Conservation (phyloP, 2,329 filamentous ascomycete genomes). For the Scedosporium minutisporum region DNA sequence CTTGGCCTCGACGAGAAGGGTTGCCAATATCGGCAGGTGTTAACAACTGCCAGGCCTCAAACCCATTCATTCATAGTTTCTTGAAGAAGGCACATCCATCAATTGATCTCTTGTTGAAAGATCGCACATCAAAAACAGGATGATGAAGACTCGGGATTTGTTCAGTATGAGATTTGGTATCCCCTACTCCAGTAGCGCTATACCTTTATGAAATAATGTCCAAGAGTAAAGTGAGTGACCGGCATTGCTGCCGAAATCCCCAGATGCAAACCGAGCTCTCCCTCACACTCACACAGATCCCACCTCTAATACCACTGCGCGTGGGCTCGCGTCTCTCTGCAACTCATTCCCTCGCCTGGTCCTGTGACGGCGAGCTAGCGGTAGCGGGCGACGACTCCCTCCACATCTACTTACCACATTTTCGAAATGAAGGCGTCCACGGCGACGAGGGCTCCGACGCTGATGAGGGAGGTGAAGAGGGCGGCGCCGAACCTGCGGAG, state of each 20-base stretch:
- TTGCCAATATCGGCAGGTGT: neutral
- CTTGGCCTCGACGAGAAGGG: neutral
- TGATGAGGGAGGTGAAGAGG: neutral
- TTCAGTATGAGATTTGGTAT: neutral
- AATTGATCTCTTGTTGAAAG: too few relatives aligned
- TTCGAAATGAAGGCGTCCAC: slow-evolving; percentile 1
- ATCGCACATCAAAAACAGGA: too few relatives aligned
- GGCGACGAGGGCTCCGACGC: slow-evolving; percentile 3
- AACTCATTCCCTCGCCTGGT: slow-evolving; percentile 38
- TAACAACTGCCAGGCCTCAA: neutral
- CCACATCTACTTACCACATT: slow-evolving; percentile 38
- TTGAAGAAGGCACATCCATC: too few relatives aligned
- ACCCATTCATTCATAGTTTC: neutral
- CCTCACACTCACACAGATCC: slow-evolving; percentile 21
- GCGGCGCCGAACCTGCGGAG: neutral
- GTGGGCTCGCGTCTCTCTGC: slow-evolving; percentile 34
- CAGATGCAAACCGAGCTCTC: slow-evolving; percentile 6
- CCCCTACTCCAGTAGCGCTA: neutral
- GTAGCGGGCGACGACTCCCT: slow-evolving; percentile 47
- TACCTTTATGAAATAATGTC: neutral
- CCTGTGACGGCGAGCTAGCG: slow-evolving; percentile 47
- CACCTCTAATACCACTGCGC: slow-evolving; percentile 36
- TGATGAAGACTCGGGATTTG: neutral
- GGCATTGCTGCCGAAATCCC: slow-evolving; percentile 10
- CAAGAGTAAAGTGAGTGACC: slow-evolving; percentile 1